phyloP scores from a whole-genome alignment of 2,329 filamentous ascomycete genomes.

The Aspergillus awamori region DNA sequence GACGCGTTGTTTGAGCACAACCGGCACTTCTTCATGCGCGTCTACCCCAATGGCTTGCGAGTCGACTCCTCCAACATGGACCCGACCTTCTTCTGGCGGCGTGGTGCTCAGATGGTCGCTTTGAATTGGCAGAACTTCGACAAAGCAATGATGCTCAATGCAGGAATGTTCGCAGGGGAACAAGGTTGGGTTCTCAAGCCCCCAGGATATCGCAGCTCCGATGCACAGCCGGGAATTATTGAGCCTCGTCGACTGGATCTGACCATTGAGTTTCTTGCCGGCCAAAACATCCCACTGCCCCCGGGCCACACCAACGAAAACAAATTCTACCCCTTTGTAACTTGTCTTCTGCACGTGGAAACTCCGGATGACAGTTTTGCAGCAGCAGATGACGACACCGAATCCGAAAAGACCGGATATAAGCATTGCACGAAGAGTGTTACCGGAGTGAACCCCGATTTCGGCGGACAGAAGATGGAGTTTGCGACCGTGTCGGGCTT shows the following conservation, averaged over 20 bases:
- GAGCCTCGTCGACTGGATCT: slow-evolving; percentile 64
- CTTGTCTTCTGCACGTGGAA: slow-evolving; percentile 80
- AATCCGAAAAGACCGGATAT: slow-evolving; percentile 50
- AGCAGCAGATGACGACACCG: slow-evolving; percentile 52
- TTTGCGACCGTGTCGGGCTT: slow-evolving; percentile 62
- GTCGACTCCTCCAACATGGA: slow-evolving; percentile 86
- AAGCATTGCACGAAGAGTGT: slow-evolving; percentile 61
- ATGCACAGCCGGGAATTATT: slow-evolving; percentile 40
- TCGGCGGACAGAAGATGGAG: slow-evolving; percentile 60
- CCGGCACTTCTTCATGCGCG: slow-evolving; percentile 77
- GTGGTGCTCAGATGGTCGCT: slow-evolving; percentile 86
- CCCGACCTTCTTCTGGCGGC: slow-evolving; percentile 81
- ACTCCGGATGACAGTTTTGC: slow-evolving; percentile 55
- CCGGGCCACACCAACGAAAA: slow-evolving; percentile 55
- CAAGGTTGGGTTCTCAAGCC: slow-evolving; percentile 87
- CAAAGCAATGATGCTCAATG: slow-evolving; percentile 93
- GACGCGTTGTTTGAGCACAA: slow-evolving; percentile 80
- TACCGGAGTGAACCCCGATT: slow-evolving; percentile 66
- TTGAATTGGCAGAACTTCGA: slow-evolving; percentile 94
- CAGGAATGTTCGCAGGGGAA: slow-evolving; percentile 83
- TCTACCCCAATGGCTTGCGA: slow-evolving; percentile 81
- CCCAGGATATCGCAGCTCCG: slow-evolving; percentile 62
- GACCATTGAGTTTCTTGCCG: slow-evolving; percentile 72
- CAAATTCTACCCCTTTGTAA: slow-evolving; percentile 73
- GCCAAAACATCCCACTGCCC: slow-evolving; percentile 73